Base-by-base conservation (phyloP, 805 yeast species). In the Cyberlindnera japonica region DNA sequence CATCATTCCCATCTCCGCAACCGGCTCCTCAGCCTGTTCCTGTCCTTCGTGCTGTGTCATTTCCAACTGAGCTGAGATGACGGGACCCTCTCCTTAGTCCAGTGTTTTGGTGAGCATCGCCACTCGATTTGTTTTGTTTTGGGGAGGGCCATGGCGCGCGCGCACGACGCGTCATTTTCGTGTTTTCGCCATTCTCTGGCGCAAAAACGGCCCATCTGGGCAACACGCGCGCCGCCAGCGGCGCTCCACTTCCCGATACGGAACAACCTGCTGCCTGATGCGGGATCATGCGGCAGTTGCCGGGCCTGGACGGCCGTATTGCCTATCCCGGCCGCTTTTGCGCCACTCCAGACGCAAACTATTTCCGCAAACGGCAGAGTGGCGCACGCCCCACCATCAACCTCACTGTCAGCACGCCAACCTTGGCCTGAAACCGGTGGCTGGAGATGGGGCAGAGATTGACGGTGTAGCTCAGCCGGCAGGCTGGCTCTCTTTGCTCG, bases 1-100 rank as follows among this genome's bases (percentile, higher is more conserved):
- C n/a, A n/a, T n/a, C n/a, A n/a, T n/a, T n/a, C n/a, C n/a, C 22
- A 37, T 45, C 15, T 47, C 53, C 22, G 44, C 35, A 18, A 34
- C 44, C 8, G 40, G 49, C 7, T 40, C 45, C n/a, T 35, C 42
- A n/a, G n/a, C n/a, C n/a, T 27, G 18, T 11, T 39, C 52, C 36
- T 37, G 37, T 13, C 37, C 38, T 13, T 40, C 35, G 35, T 43
- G 39, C 26, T 48, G 47, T 35, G 48, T 47, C 53, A 38, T 38
- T 8, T 13, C 11, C n/a, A n/a, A n/a, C n/a, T n/a, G n/a, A n/a
- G n/a, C n/a, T n/a, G n/a, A n/a, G n/a, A n/a, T n/a, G n/a, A n/a
- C n/a, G n/a, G n/a, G n/a, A n/a, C n/a, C n/a, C n/a, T n/a, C n/a
- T n/a, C n/a, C n/a, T n/a, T n/a, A n/a, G n/a, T n/a, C n/a, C n/a